Evolutionary conservation across 1,284 basidiomycete species (phyloP).

Genomic region (Sanghuangporus weigelae): DNA sequence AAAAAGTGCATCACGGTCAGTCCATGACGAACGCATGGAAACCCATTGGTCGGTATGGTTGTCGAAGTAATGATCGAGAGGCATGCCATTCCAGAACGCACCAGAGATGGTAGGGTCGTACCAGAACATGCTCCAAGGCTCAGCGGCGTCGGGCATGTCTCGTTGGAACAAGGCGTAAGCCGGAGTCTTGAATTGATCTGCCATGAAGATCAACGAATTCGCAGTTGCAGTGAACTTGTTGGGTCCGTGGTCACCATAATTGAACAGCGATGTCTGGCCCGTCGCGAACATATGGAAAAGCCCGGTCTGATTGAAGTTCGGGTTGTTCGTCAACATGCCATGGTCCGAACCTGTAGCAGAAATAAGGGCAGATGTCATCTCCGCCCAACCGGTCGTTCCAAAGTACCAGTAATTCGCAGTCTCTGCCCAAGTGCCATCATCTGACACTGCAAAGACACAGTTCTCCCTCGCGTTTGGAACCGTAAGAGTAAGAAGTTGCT

Average conservation of each 20-base stretch:
- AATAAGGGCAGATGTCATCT: slow-evolving; percentile 80
- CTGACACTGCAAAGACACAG: slow-evolving; percentile 61
- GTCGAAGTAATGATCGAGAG: slow-evolving; percentile 82
- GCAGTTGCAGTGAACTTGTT: slow-evolving; percentile 90
- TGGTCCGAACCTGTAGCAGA: slow-evolving; percentile 85
- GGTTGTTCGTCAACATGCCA: slow-evolving; percentile 66
- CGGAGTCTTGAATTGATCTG: slow-evolving; percentile 61
- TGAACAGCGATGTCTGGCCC: slow-evolving; percentile 85
- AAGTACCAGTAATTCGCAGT: slow-evolving; percentile 97
- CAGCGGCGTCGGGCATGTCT: slow-evolving; percentile 80
- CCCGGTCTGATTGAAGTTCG: slow-evolving; percentile 71
- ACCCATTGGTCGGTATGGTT: slow-evolving; percentile 75
- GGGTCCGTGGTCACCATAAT: slow-evolving; percentile 91
- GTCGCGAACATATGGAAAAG: slow-evolving; percentile 88
- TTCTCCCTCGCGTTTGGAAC: slow-evolving; percentile 74
- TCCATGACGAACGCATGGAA: slow-evolving; percentile 91
- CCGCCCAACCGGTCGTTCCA: slow-evolving; percentile 89
- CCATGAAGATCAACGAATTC: slow-evolving; percentile 73
- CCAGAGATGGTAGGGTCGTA: slow-evolving; percentile 82
- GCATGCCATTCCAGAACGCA: slow-evolving; percentile 86
- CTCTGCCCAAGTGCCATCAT: slow-evolving; percentile 93
- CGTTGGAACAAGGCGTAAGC: slow-evolving; percentile 87
- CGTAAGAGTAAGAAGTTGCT: slow-evolving; percentile 62
- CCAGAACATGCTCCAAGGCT: slow-evolving; percentile 98
- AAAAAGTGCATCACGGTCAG: slow-evolving; percentile 78